Percentiles rank a stretch among this genome's conserved stretches.
phyloP scores from a whole-genome alignment of 805 yeast species.

The Barnettozyma salicaria region DNA sequence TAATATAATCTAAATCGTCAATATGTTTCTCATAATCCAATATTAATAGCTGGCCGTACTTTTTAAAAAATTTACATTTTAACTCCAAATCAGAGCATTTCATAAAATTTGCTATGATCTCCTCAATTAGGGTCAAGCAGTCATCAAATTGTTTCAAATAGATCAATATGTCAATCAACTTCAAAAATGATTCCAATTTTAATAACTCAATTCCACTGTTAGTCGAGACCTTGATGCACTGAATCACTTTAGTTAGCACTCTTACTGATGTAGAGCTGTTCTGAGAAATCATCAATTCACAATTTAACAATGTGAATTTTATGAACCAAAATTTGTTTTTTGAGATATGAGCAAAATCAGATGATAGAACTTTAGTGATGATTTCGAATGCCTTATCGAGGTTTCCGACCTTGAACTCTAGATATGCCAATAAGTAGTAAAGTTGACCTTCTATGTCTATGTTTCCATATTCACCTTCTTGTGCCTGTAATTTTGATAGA shows the following conservation, averaged over 20 bases:
- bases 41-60: conserved; percentile 28
- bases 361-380: conserved; percentile 11
- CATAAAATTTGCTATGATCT: conserved; percentile 40
- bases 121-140: conserved; percentile 34
- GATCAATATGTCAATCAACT: conserved; percentile 40
- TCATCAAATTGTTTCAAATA: conserved; percentile 39
- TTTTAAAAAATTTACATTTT: conserved; percentile 34
- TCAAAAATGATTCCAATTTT: conserved; percentile 41
- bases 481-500: conserved; percentile 21
- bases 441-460: conserved; percentile 29
- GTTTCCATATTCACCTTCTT: conserved; percentile 14
- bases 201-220: conserved; percentile 40
- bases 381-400: conserved; percentile 19
- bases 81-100: conserved; percentile 35
- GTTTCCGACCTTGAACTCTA: conserved; percentile 23
- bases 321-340: conserved; percentile 39
- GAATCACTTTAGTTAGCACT: conserved; percentile 43
- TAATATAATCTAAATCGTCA: conserved; percentile 2
- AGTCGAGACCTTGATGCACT: conserved; percentile 44
- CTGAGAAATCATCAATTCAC: conserved; percentile 33
- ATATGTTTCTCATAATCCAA: conserved; percentile 4
- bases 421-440: conserved; percentile 22
- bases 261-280: conserved; percentile 41
- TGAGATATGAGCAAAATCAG: conserved; percentile 12
- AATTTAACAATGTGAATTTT: conserved; percentile 42